phyloP scores from a whole-genome alignment of 176 grass and related monocot species.

The Alopecurus myosuroides region DNA sequence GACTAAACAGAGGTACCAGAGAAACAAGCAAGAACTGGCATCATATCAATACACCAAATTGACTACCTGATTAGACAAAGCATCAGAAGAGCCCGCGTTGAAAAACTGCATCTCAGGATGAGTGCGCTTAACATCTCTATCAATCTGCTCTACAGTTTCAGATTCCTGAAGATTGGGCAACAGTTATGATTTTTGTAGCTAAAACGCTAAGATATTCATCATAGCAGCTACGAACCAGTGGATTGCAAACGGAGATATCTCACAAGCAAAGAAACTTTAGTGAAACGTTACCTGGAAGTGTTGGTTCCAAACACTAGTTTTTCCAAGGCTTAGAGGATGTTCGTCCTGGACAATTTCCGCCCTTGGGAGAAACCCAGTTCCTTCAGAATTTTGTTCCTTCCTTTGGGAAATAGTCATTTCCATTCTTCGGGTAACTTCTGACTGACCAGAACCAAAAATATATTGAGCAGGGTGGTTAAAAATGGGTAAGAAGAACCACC shows the following conservation, averaged over 20 bases:
- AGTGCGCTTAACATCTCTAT: conserved; percentile 95
- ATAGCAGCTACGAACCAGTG: background rate
- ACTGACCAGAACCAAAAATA: conserved; percentile 60
- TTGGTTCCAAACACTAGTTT: conserved; percentile 97
- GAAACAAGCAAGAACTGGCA: background rate
- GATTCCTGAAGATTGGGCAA: conserved; percentile 56
- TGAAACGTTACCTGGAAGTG: conserved; percentile 78
- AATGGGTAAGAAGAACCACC: background rate
- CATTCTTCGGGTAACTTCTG: conserved; percentile 93
- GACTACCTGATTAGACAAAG: conserved; percentile 83
- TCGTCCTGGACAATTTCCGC: conserved; percentile 72
- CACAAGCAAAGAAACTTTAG: conserved; percentile 1
- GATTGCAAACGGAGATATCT: background rate
- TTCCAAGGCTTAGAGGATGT: conserved; percentile 85
- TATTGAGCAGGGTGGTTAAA: conserved; percentile 20
- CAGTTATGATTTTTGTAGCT: conserved; percentile 12
- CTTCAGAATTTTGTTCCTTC: conserved; percentile 49
- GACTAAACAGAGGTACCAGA: conserved; percentile 19
- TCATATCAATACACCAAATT: conserved; percentile 23
- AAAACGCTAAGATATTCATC: conserved; percentile 8
- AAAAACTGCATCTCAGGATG: conserved; percentile 99
- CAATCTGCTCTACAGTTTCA: conserved; percentile 91
- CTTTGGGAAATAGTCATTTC: conserved; percentile 52
- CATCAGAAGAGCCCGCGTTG: conserved; percentile 47
- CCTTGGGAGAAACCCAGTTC: conserved; percentile 69